phyloP scores from a whole-genome alignment of 805 yeast genomes.

The Wickerhamomyces mucosus region DNA sequence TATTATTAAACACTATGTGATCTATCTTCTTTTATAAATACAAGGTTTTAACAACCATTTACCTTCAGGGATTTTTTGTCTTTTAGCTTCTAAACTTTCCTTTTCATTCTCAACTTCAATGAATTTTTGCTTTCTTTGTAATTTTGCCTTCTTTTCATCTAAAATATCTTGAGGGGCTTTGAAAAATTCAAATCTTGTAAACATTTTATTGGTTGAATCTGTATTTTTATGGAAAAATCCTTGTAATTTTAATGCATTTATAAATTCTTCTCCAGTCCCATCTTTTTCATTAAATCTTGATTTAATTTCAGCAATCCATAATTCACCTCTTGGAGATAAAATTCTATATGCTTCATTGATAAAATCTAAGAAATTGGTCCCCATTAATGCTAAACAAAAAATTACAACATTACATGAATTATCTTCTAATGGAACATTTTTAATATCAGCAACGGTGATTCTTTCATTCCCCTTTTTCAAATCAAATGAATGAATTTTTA shows the following conservation, averaged over 20 bases:
- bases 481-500: slow-evolving; percentile 82
- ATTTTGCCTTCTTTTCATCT: slow-evolving; percentile 49
- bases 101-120: slow-evolving; percentile 60
- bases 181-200: slow-evolving; percentile 87
- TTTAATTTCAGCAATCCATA: slow-evolving; percentile 97
- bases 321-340: slow-evolving; percentile 81
- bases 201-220: slow-evolving; percentile 85
- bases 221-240: slow-evolving; percentile 88
- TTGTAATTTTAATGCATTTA: slow-evolving; percentile 58
- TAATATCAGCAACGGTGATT: slow-evolving; percentile 95
- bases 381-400: slow-evolving; percentile 94
- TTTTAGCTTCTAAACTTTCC: slow-evolving; percentile 46
- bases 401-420: slow-evolving; percentile 79
- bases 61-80: slow-evolving; percentile 58
- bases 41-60: slow-evolving; percentile 93
- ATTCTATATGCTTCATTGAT: slow-evolving; percentile 83
- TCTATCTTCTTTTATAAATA: slow-evolving; percentile 77
- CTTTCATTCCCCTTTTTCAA: slow-evolving; percentile 79
- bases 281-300: slow-evolving; percentile 73
- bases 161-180: slow-evolving; percentile 69
- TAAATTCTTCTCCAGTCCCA: slow-evolving; percentile 76
- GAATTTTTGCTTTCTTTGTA: slow-evolving; percentile 56
- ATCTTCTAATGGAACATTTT: slow-evolving; percentile 76
- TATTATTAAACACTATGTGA: background rate
- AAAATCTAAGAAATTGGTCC: slow-evolving; percentile 91